phyloP scores from a whole-genome alignment of 2,329 filamentous ascomycete species.

The Xylariaceae sp. region DNA sequence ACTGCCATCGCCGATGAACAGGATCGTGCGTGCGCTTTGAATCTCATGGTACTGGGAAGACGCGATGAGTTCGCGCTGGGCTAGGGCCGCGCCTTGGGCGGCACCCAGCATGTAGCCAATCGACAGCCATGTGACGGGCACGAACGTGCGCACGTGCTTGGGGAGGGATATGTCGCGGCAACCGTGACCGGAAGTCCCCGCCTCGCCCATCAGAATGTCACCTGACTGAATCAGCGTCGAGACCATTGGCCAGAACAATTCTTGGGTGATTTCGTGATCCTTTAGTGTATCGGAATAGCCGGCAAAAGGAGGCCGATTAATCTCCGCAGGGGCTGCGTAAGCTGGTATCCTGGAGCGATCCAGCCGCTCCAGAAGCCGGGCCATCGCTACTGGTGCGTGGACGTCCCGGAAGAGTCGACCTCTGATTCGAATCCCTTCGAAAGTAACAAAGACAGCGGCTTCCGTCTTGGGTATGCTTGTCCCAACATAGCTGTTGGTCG shows the following conservation, averaged over 20 bases:
- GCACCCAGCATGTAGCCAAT: slow-evolving; percentile 58
- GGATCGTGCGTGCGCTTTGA: slow-evolving; percentile 42
- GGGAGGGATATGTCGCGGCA: slow-evolving; percentile 47
- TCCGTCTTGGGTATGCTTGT: slow-evolving; percentile 34
- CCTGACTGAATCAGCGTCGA: slow-evolving; percentile 43
- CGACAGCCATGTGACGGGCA: slow-evolving; percentile 51
- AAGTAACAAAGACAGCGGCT: slow-evolving; percentile 32
- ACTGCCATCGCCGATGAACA: slow-evolving; percentile 59
- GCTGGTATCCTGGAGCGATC: slow-evolving; percentile 22
- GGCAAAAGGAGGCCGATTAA: slow-evolving; percentile 25
- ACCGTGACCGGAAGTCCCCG: slow-evolving; percentile 53
- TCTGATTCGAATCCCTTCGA: slow-evolving; percentile 31
- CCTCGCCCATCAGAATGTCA: slow-evolving; percentile 54
- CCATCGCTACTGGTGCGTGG: slow-evolving; percentile 19
- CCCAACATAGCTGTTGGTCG: slow-evolving; percentile 40
- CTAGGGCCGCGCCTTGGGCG: slow-evolving; percentile 50
- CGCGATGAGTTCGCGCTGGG: slow-evolving; percentile 41
- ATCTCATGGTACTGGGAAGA: slow-evolving; percentile 29
- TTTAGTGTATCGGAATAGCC: slow-evolving; percentile 14
- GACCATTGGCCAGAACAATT: slow-evolving; percentile 43
- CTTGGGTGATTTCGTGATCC: slow-evolving; percentile 40
- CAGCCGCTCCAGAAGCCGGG: slow-evolving; percentile 21
- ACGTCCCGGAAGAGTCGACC: slow-evolving; percentile 31
- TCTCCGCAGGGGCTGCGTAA: slow-evolving; percentile 26
- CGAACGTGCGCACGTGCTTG: slow-evolving; percentile 41